phyloP scores from a whole-genome alignment of 2,329 filamentous ascomycete species.

The Phoma herbarum region DNA sequence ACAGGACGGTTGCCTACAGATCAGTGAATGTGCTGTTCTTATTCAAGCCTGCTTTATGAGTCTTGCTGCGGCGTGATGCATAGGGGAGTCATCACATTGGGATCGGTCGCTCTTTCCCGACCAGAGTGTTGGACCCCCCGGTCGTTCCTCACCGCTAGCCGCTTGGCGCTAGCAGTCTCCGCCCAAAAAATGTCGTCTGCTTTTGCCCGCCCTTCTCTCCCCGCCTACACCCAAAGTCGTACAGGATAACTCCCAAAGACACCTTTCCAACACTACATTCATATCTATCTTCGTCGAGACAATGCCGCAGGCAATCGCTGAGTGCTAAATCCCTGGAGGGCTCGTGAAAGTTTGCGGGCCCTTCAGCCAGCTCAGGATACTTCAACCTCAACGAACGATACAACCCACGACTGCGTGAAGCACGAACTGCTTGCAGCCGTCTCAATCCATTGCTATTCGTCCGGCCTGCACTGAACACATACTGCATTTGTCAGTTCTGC shows the following conservation, averaged over 20 bases:
- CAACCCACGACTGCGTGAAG: constrained; percentile 49
- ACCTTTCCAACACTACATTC: constrained; percentile 34
- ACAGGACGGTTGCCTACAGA: constrained; percentile 5
- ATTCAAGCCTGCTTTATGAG: constrained; percentile 23
- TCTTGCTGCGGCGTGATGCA: constrained; percentile 25
- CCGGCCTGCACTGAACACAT: constrained; percentile 42
- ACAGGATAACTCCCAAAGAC: constrained; percentile 39
- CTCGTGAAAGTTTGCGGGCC: constrained; percentile 62
- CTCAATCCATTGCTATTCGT: constrained; percentile 44
- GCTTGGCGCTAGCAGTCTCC: constrained; percentile 34
- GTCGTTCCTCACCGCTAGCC: constrained; percentile 29
- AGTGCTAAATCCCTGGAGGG: constrained; percentile 88
- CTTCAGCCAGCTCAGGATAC: constrained; percentile 83
- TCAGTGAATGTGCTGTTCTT: constrained; percentile 12
- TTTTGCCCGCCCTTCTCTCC: constrained; percentile 42
- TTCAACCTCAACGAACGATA: constrained; percentile 63
- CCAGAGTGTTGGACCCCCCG: constrained; percentile 25
- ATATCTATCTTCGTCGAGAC: constrained; percentile 55
- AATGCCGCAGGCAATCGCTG: constrained; percentile 59
- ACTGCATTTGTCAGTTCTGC: constrained; percentile 45
- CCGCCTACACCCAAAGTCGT: constrained; percentile 53
- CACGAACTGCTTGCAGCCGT: constrained; percentile 44
- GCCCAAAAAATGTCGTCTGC: constrained; percentile 37
- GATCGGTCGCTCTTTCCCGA: constrained; percentile 20
- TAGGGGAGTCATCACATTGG: constrained; percentile 34